Evolutionary conservation across 129 eudicot species (phyloP).

Genomic region (Escallonia herrerae): DNA sequence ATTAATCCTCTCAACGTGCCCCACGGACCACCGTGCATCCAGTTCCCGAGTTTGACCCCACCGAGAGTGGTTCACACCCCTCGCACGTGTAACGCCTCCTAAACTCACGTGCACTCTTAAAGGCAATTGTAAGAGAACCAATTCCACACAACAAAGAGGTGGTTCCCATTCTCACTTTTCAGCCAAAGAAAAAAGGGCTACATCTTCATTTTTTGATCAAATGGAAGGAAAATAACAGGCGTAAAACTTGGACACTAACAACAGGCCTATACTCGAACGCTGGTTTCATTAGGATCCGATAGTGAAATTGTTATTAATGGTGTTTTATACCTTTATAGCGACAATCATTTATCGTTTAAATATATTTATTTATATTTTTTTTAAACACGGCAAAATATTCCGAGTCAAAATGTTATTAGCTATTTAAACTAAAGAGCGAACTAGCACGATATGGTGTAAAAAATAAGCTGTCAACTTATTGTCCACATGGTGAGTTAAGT

Average conservation of each 20-base stretch:
- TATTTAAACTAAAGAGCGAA: no score
- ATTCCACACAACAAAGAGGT: no score
- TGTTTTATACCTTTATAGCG: neutral
- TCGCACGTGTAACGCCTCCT: slow-evolving; percentile 17
- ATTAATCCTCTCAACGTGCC: neutral
- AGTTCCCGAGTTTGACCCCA: neutral
- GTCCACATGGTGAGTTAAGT: no score
- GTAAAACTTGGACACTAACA: neutral
- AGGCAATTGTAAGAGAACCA: neutral
- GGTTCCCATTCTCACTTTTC: no score
- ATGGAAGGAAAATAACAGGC: neutral
- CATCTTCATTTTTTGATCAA: neutral
- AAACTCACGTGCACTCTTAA: slow-evolving; percentile 14
- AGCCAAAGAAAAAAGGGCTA: no score
- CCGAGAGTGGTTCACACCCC: slow-evolving; percentile 8
- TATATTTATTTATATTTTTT: no score
- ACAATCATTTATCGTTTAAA: neutral
- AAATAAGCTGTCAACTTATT: no score
- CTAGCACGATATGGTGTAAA: no score
- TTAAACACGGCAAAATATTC: no score
- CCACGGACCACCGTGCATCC: slow-evolving; percentile 4
- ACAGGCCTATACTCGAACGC: neutral
- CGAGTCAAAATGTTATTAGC: no score
- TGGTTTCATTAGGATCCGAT: neutral
- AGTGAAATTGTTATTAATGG: no score